Base-by-base conservation (phyloP, 1,284 basidiomycete species). In the Apiotrichum mycotoxinovorans region DNA sequence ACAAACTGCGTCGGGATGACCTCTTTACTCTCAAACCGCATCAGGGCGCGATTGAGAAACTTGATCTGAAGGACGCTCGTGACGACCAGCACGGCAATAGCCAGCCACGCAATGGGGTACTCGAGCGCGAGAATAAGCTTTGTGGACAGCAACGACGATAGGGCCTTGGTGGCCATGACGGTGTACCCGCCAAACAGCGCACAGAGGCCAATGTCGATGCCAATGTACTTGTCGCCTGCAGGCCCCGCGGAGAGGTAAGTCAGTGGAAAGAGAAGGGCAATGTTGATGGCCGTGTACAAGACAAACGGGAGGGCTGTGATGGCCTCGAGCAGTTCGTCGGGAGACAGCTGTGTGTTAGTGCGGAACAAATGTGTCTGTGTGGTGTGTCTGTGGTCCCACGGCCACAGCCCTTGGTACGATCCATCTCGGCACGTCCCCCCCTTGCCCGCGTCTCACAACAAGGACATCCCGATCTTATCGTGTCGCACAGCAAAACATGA, bases 1-100 rank as follows among this genome's bases (percentile, higher is more conserved):
- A 96, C 92, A 74, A 97, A 98, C 79, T 97, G 94, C 15, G 87
- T 87, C 2, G 95, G 95, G 60, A 95, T 91, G 34, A 95, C 92
- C 52, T 87, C 84, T 76, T 91, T 90, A 72, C 85, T 85, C 69
- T 94, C 89, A 70, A 94, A 95, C 25, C 86, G 84, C 85, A 90
- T 92, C 49, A 94, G 74, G 3, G 91, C 91, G 60, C 86, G 84
- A 71, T 98, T 97, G 52, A 98, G 82, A 72, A 91, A 97, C 63
- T 85, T 85, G 65, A 98, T 88, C 79, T 98, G 95, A 20, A 90
- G 83, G 22, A 97, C 72, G 4, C 91, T 93, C 5, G 95, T 97
- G 2, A 81, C 74, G 14, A 85, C 68, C 22, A 98, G 82, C 8
- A 89, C 88, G 12, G 79, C 75, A 45, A 91, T 74, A 30, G 87